Conservation (phyloP, 768 basidiomycete species). For the Lactarius indigo region DNA sequence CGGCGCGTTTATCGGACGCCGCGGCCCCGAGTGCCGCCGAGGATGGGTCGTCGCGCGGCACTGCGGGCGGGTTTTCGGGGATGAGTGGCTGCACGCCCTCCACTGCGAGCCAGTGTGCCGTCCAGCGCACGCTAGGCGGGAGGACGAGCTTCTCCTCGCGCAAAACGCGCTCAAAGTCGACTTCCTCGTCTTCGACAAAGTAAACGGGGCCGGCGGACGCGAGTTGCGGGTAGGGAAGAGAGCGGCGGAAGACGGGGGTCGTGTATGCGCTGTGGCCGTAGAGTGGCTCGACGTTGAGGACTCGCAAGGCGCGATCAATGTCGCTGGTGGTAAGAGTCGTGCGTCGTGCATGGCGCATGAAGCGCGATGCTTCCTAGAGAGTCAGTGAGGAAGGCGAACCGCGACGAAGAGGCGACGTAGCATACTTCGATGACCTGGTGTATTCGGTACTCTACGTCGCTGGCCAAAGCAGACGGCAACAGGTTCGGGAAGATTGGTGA, state of each 20-base stretch:
- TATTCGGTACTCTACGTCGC: conserved; percentile 95
- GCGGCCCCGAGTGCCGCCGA: conserved; percentile 34
- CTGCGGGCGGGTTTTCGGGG: conserved; percentile 89
- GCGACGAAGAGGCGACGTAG: conserved; percentile 2
- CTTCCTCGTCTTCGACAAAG: conserved; percentile 95
- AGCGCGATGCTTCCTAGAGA: conserved; percentile 86
- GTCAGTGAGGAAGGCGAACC: conserved; percentile 11
- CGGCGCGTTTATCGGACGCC: conserved; percentile 42
- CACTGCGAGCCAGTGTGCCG: conserved; percentile 97
- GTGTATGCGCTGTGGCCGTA: conserved; percentile 78
- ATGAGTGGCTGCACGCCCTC: conserved; percentile 98
- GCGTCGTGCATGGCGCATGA: conserved; percentile 91
- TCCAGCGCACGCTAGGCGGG: conserved; percentile 80
- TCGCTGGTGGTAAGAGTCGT: conserved; percentile 88
- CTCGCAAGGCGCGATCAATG: conserved; percentile 90
- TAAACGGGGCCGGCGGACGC: conserved; percentile 71
- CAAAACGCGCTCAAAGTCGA: conserved; percentile 90
- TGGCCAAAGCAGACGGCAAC: conserved; percentile 86
- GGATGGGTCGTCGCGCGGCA: conserved; percentile 51
- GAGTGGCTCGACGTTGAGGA: conserved; percentile 93
- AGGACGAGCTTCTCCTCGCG: conserved; percentile 81
- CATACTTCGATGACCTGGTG: conserved; percentile 90
- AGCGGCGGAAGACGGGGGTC: conserved; percentile 56
- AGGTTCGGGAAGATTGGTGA: conserved; percentile 67
- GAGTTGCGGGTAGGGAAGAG: conserved; percentile 44